Base-by-base conservation (phyloP, 2,329 filamentous ascomycete species). In the Aureobasidium namibiae region DNA sequence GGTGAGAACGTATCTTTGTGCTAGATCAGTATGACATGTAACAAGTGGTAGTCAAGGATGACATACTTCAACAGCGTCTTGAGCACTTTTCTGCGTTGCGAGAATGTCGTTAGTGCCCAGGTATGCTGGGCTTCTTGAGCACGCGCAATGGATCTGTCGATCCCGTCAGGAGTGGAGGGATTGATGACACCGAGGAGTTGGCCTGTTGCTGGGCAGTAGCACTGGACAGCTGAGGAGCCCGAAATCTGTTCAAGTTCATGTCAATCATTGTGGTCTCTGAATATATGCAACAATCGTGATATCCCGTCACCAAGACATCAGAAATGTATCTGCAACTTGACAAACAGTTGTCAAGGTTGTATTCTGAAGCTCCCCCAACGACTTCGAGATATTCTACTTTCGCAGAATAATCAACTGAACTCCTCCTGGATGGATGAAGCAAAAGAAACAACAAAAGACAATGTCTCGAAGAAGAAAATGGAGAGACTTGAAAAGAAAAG, bases 201-300 rank as follows among this genome's bases (percentile, higher is more conserved):
- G 63, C 94, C 94, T 24, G 91, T 96, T 1, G 92, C 92, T 1
- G 94, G 94, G 44, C 88, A 88, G 72, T 94, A 94, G 75, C 90
- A 95, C 74, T 90, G 88, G 61, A 95, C 86, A 8, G 85, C 81
- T 1, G 82, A 80, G 39, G 84, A 84, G 16, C 84, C 85, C 1
- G 82, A 70, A n/a, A 82, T 71, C 80, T 83, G 61, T 18, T 10
- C 1, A 42, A 9, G 4, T 14, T 52, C 33, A 8, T 42, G 24
- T 41, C 50, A 54, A 38, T 33, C 18, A 31, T 26, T 21, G 9
- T 41, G 8, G 9, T 41, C 2, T 11, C 2, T 4, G 23, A 10
- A 24, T 16, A 9, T 2, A 13, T 1, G 21, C 16, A 10, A 26
- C 2, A 14, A 16, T 44, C 23, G 4, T 44, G 7, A 9, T n/a